Conservation (phyloP, 306 rosid genomes). For the Begonia loranthoides region DNA sequence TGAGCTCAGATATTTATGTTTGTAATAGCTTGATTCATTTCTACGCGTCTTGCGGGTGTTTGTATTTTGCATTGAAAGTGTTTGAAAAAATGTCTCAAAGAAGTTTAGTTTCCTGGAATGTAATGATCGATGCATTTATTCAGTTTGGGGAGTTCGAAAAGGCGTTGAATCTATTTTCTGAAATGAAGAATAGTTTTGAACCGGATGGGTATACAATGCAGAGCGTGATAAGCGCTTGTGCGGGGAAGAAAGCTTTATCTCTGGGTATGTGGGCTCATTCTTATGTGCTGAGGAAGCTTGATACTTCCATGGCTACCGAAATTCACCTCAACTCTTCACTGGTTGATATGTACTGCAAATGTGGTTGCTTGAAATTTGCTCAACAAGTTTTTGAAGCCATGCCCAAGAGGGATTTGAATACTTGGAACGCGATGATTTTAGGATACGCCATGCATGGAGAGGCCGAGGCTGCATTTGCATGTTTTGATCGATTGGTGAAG, state of each 20-base stretch:
- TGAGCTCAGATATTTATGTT: conserved; percentile 35
- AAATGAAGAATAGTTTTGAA: conserved; percentile 40
- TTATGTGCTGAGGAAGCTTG: conserved; percentile 35
- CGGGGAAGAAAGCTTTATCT: conserved; percentile 54
- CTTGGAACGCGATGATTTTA: conserved; percentile 66
- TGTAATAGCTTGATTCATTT: conserved; percentile 73
- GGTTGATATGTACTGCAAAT: conserved; percentile 75
- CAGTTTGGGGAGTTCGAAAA: conserved; percentile 34
- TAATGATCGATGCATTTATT: conserved; percentile 49
- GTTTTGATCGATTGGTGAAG: conserved; percentile 32
- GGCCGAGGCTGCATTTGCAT: conserved; percentile 39
- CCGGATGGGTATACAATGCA: conserved; percentile 79
- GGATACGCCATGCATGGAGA: conserved; percentile 60
- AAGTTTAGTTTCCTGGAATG: conserved; percentile 67
- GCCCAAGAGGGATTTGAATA: conserved; percentile 33
- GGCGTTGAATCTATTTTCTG: conserved; percentile 38
- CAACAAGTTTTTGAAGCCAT: conserved; percentile 47
- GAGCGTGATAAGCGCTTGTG: conserved; percentile 60
- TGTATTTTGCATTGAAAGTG: conserved; percentile 41
- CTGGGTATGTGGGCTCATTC: conserved; percentile 80
- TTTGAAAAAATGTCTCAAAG: conserved; percentile 40
- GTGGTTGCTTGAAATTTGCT: conserved; percentile 59
- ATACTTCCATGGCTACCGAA: conserved; percentile 16
- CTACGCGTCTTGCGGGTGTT: conserved; percentile 47
- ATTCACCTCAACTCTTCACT: conserved; percentile 40